Evolutionary conservation across 257 asterid species (phyloP).

Genomic region (Primulina huaijiensis): DNA sequence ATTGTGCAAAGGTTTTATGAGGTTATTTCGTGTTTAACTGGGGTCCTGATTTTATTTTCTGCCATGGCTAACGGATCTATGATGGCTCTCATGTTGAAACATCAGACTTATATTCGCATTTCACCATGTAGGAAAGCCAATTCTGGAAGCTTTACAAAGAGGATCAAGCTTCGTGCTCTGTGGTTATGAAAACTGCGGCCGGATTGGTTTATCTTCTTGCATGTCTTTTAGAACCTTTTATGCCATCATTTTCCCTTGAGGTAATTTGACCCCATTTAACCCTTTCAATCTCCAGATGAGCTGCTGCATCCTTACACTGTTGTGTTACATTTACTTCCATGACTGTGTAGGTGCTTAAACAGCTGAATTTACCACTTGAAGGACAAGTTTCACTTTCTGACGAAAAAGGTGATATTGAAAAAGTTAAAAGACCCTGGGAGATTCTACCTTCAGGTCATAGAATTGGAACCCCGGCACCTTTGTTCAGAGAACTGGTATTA

Average conservation of each 20-base stretch:
- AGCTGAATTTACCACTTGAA: constrained; percentile 75
- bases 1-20: neutral
- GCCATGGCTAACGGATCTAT: neutral
- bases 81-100: neutral
- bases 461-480: constrained; percentile 80
- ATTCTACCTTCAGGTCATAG: constrained; percentile 75
- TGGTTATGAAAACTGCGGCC: constrained; percentile 82
- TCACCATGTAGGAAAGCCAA: constrained; percentile 65
- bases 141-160: constrained; percentile 98
- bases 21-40: neutral
- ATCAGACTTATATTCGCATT: constrained; percentile 11
- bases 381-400: constrained; percentile 63
- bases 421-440: constrained; percentile 83
- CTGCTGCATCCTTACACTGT: constrained; percentile 10
- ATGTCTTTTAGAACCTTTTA: constrained; percentile 86
- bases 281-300: constrained; percentile 4
- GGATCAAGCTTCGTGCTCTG: constrained; percentile 59
- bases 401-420: constrained; percentile 64
- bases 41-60: neutral
- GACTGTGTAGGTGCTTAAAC: constrained; percentile 72
- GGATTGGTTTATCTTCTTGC: constrained; percentile 95
- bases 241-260: constrained; percentile 90
- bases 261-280: constrained; percentile 33
- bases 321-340: constrained; percentile 20
- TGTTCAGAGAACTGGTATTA: constrained; percentile 81